Evolutionary conservation across 2,329 filamentous ascomycete species (phyloP), one percentile per base, ranked within the genome.

Genomic region (Exophiala sp.): DNA sequence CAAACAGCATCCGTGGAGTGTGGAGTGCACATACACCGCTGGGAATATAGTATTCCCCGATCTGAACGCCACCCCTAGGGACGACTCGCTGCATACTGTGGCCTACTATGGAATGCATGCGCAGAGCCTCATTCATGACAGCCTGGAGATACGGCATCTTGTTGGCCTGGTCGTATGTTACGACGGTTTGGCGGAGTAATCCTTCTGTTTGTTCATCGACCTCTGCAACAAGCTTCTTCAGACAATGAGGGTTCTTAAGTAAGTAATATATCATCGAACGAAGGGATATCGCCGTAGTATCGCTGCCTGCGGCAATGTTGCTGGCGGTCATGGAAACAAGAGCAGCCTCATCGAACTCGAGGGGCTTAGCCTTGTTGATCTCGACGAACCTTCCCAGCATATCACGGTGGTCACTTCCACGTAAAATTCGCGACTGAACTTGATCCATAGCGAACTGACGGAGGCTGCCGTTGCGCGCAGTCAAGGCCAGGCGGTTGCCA

Each of bases 81-180:
- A 77, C 79, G 0, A 76, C 64, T 1, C 80, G 76, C 62, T 81
- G 77, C 12, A 81, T 74, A 0, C 73, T 63, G 58, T 80, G 71
- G 8, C 70, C 73, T 2, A 80, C 68, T 2, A 69, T 71, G 1
- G 79, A 78, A 57, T 80, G 76, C 9, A 80, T 65, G 2, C 79
- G 72, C 58, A 77, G 65, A 0, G 75, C 69, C 64, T 84, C 81
- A 16, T 74, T 75, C 16, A 83, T 70, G 2, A 79, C 74, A 2
- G 79, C 79, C 40, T 77, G 70, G 8, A 83, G 72, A 61, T 80
- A 80, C 4, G 58, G 54, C 3, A 64, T 45, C 32, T 61, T 62
- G 38, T 53, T 48, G n/a, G 57, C 57, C 20, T 63, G 55, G 16
- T 53, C 52, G 50, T 50, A 63, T 4, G 52, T 48, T 34, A 60